phyloP scores from a whole-genome alignment of 106 monocot species.

The Allium cepa region DNA sequence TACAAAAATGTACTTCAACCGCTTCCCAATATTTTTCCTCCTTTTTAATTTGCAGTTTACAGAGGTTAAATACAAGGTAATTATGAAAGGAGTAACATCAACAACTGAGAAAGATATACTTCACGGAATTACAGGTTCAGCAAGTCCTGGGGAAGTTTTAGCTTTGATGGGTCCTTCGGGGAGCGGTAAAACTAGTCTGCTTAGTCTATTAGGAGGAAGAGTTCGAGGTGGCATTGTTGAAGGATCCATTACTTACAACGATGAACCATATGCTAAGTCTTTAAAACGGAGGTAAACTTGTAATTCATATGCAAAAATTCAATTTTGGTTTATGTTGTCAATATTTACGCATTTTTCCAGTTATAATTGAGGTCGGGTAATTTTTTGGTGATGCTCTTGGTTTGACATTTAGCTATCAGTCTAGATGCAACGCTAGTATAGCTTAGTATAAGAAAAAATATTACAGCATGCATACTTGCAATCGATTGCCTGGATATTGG shows the following conservation, averaged over 20 bases:
- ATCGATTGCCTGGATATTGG: no score
- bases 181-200: conserved; percentile 80
- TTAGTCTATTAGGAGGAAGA: conserved; percentile 71
- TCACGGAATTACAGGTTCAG: conserved; percentile 73
- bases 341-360: no score
- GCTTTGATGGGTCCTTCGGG: conserved; percentile 89
- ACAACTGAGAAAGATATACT: conserved; percentile 70
- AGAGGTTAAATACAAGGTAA: conserved; percentile 69
- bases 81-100: conserved; percentile 43
- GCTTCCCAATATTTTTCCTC: conserved; percentile 6
- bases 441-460: not conserved
- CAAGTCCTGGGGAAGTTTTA: conserved; percentile 68
- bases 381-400: no score
- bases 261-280: conserved; percentile 56
- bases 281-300: conserved; percentile 63
- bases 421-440: not conserved
- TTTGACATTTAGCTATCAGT: no score
- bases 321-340: no score
- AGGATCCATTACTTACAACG: conserved; percentile 77
- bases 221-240: conserved; percentile 20
- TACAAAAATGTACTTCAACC: conserved; percentile 2
- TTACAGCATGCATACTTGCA: not conserved
- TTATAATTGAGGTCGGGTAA: no score
- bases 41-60: conserved; percentile 60
- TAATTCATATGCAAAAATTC: no score